Evolutionary conservation across 768 basidiomycete species (phyloP).

Genomic region (Leccinum subtestaceum): DNA sequence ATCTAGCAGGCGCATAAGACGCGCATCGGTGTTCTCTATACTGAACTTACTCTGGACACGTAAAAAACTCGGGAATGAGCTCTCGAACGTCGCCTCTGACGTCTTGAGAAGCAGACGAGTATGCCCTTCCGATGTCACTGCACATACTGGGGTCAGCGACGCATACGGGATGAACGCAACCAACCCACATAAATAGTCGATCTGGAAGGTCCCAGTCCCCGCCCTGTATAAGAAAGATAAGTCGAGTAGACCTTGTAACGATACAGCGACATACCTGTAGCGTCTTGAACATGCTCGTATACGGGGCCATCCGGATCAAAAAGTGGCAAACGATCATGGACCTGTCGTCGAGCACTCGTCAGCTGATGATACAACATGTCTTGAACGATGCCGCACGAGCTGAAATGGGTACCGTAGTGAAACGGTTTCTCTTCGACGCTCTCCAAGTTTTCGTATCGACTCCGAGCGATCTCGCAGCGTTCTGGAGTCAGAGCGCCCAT

Average conservation of each 20-base stretch:
- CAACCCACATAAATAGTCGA: conserved; percentile 68
- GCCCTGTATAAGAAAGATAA: conserved; percentile 47
- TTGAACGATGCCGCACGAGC: conserved; percentile 43
- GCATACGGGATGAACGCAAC: not conserved
- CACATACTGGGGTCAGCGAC: conserved; percentile 4
- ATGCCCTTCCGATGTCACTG: conserved; percentile 78
- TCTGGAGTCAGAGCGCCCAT: conserved; percentile 87
- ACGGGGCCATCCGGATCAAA: conserved; percentile 84
- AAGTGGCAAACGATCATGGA: conserved; percentile 98
- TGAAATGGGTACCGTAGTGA: conserved; percentile 93
- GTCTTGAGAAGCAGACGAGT: conserved; percentile 81
- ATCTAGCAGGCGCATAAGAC: conserved; percentile 43
- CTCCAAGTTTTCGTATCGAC: conserved; percentile 69
- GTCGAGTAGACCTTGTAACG: not conserved
- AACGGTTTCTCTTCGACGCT: conserved; percentile 87
- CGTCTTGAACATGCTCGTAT: conserved; percentile 93
- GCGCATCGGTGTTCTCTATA: too few relatives aligned
- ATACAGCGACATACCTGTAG: conserved; percentile 47
- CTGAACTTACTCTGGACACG: conserved; percentile 65
- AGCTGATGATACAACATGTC: not conserved
- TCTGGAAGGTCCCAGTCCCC: conserved; percentile 95
- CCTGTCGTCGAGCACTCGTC: conserved; percentile 10
- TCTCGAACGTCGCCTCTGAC: conserved; percentile 91
- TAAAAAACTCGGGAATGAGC: conserved; percentile 87
- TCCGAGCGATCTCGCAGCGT: conserved; percentile 71